Conservation (phyloP, 192 early-diverging fungal species). For the Coemansia sp. region DNA sequence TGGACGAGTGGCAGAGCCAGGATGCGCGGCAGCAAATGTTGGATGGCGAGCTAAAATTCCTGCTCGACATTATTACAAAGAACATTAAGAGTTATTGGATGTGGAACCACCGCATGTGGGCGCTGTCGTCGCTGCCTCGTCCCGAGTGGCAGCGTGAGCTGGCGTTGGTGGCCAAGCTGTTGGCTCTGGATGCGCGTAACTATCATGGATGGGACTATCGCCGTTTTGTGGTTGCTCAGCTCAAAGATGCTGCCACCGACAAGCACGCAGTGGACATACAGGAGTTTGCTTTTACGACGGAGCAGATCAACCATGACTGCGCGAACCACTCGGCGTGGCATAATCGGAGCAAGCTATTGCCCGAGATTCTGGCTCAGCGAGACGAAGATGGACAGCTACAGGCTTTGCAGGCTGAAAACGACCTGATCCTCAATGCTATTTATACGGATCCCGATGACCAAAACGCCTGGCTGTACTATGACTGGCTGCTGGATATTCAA, state of each 20-base stretch:
- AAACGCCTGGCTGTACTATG: constrained; percentile 95
- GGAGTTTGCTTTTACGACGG: constrained; percentile 88
- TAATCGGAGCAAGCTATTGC: constrained; percentile 82
- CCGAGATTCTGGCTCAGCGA: constrained; percentile 13
- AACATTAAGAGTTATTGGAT: constrained; percentile 98
- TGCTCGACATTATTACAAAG: constrained; percentile 66
- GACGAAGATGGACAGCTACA: constrained; percentile 10
- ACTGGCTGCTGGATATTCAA: constrained; percentile 79
- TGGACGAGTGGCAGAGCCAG: constrained; percentile 20
- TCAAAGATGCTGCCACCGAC: constrained; percentile 30
- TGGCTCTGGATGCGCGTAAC: constrained; percentile 89
- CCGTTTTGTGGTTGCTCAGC: constrained; percentile 70
- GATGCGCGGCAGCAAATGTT: constrained; percentile 15
- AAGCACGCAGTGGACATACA: constrained; percentile 2
- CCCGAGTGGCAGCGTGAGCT: constrained; percentile 83
- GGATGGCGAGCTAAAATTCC: constrained; percentile 71
- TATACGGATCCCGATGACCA: constrained; percentile 98
- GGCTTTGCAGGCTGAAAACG: constrained; percentile 64
- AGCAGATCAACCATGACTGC: constrained; percentile 90
- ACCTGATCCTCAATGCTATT: constrained; percentile 83
- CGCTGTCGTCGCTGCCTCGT: constrained; percentile 69
- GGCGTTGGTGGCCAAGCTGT: constrained; percentile 69
- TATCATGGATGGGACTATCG: constrained; percentile 99
- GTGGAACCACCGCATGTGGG: constrained; percentile 96
- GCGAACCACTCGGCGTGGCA: constrained; percentile 99